Evolutionary conservation across 176 grass and related monocot species (phyloP), one percentile per base, ranked within the genome.

Genomic region (Zoysia japonica): DNA sequence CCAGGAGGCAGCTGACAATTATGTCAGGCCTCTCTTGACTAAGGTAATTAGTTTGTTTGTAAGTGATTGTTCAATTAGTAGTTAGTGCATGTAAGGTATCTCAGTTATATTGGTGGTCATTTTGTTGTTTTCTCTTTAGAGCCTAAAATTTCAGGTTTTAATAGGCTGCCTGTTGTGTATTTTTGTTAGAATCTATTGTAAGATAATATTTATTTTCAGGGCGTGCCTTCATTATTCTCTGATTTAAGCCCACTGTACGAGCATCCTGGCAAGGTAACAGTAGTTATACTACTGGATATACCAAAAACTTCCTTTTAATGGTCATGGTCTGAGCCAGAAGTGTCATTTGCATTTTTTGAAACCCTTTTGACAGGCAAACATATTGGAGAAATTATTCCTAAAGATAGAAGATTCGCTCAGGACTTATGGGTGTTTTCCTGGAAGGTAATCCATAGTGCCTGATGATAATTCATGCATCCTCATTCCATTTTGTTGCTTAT

Each of bases 351-450:
- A 7, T 67, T n/a, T 40, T 76, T 11, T 71, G 36, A 79, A 79
- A 70, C 65, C 12, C 57, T 70, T 9, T 87, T 79, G 71, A 77
- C 77, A 99, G 96, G 90, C 92, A 62, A 81, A 78, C 84, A 89
- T 95, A 90, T 81, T 99, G 78, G 92, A 99, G 73, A 45, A 91
- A 43, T 89, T 99, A 71, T 99, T 99, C 88, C 92, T 99, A 88
- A 91, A 95, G 53, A 75, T 99, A 65, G 96, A 93, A 76, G 84
- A 91, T 69, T 89, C 92, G 61, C 81, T 99, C 70, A 93, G 72
- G 75, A 86, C 71, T 83, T 89, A 84, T 48, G 92, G 92, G 68
- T 91, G 74, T 90, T 99, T 99, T 84, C 96, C 90, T 76, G 96
- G 90, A 93, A 93, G 96, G 96, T 99, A 95, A 90, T 84, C 75